Percentiles rank a stretch among this genome's conserved stretches.
phyloP scores from a whole-genome alignment of 106 monocot species.

The Dioscorea dumetorum region DNA sequence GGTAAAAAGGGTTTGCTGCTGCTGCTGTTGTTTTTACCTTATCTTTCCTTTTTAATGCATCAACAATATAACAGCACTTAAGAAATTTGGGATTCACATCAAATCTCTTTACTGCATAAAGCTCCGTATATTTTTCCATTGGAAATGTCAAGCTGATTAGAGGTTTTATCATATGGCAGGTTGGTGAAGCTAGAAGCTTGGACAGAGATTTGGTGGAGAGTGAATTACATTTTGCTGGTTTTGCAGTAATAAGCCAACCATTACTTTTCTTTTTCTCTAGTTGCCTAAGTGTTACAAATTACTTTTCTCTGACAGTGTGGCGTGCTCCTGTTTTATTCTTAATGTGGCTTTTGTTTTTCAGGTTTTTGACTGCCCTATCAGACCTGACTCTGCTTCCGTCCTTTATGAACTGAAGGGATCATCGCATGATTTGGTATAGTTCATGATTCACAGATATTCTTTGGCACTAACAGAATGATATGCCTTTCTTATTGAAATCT shows the following conservation, averaged over 20 bases:
- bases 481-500: too few species aligned
- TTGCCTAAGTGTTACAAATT: not conserved
- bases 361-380: slow-evolving; percentile 83
- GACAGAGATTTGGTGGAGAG: slow-evolving; percentile 66
- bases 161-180: slow-evolving; percentile 25
- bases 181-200: slow-evolving; percentile 73
- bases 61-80: too few species aligned
- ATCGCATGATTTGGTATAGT: slow-evolving; percentile 72
- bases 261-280: not conserved
- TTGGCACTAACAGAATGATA: too few species aligned
- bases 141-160: not conserved
- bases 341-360: slow-evolving; percentile 10
- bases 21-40: too few species aligned
- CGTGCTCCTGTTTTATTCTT: too few species aligned
- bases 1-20: too few species aligned
- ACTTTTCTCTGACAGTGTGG: too few species aligned
- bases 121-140: not conserved
- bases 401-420: slow-evolving; percentile 58
- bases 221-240: slow-evolving; percentile 65
- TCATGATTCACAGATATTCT: not conserved
- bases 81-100: too few species aligned
- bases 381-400: slow-evolving; percentile 55
- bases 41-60: too few species aligned
- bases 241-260: slow-evolving; percentile 39
- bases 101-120: too few species aligned